A percentile compares a stretch with the other conserved stretches of the same genome.
phyloP scores from a whole-genome alignment of 2,329 filamentous ascomycete genomes.

The Laburnicola sp. region DNA sequence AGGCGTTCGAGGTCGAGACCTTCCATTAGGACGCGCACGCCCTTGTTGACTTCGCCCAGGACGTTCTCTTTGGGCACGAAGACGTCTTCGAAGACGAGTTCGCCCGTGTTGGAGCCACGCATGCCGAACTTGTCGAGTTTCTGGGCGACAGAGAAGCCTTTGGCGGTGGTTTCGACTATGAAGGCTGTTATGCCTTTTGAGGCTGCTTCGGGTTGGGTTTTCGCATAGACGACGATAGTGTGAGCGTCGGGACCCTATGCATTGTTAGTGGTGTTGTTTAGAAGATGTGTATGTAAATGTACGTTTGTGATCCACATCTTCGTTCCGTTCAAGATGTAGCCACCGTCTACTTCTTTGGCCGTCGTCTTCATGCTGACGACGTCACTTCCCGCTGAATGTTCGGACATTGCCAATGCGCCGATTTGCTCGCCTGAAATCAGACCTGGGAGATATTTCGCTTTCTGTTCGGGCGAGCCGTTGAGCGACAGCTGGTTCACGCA shows the following conservation, averaged over 20 bases:
- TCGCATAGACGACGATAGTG: conserved; percentile 92
- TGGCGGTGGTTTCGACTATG: conserved; percentile 70
- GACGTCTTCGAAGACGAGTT: conserved; percentile 86
- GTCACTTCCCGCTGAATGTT: conserved; percentile 87
- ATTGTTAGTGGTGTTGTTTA: background rate
- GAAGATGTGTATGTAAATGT: conserved; percentile 14
- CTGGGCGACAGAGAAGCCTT: conserved; percentile 82
- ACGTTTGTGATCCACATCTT: conserved; percentile 99
- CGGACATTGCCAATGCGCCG: conserved; percentile 92
- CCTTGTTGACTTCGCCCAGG: conserved; percentile 76
- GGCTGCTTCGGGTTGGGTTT: conserved; percentile 77
- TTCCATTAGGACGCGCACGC: conserved; percentile 92
- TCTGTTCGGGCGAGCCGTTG: conserved; percentile 80
- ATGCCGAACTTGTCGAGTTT: conserved; percentile 99
- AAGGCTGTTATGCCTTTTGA: conserved; percentile 96
- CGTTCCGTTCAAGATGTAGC: conserved; percentile 81
- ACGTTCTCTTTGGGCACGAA: conserved; percentile 85
- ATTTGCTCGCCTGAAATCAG: conserved; percentile 79
- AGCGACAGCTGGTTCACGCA: conserved; percentile 96
- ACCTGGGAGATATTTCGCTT: conserved; percentile 75
- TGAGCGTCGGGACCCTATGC: conserved; percentile 81
- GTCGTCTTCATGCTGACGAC: conserved; percentile 94
- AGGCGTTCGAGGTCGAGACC: conserved; percentile 92
- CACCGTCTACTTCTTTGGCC: conserved; percentile 78
- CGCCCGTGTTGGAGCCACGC: conserved; percentile 94